Base-by-base conservation (phyloP, 2,329 filamentous ascomycete genomes). In the Penicillium sumatraense region DNA sequence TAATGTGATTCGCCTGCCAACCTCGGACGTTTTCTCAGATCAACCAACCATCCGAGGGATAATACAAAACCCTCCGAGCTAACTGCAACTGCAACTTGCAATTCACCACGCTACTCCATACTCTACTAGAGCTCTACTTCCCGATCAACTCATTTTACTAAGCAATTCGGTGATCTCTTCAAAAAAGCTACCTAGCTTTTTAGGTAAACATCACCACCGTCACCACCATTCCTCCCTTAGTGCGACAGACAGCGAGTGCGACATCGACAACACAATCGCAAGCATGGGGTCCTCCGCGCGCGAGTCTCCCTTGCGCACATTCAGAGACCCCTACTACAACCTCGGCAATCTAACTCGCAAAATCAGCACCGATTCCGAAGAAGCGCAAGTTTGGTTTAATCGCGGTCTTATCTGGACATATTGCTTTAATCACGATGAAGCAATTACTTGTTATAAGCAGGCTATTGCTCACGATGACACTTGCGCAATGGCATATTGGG, bases 351-450 rank as follows among this genome's bases (percentile, higher is more conserved):
- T 63, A 33, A 73, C 75, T 59, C 79, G 69, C 42, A 60, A 63
- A 27, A 51, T 72, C 23, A 69, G 50, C 31, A 72, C 69, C 10
- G 55, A 20, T 16, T 66, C 58, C 41, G 11, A 51, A 7, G 64
- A 68, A 40, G 70, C 70, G 3, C 70, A 73, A 45, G 56, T 45
- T 27, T 73, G 71, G 71, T 72, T 73, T 33, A 49, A 71, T 36
- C 61, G 70, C 9, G 71, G 63, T 2, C 57, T 73, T 2, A 54
- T 68, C 8, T 73, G 71, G 71, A 68, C 66, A 7, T 73, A 72
- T 51, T 64, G 58, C 31, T 73, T 72, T 59, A 71, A 73, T 46
- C 71, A 73, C 33, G 68, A 72, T 52, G 71, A 72, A 49, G 68
- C 70, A n/a, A 66, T 64, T 2, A 53, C 57, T 24, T 73, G 71